Base-by-base conservation (phyloP, 495 filamentous ascomycete genomes). In the Trichoderma orchidacearum region DNA sequence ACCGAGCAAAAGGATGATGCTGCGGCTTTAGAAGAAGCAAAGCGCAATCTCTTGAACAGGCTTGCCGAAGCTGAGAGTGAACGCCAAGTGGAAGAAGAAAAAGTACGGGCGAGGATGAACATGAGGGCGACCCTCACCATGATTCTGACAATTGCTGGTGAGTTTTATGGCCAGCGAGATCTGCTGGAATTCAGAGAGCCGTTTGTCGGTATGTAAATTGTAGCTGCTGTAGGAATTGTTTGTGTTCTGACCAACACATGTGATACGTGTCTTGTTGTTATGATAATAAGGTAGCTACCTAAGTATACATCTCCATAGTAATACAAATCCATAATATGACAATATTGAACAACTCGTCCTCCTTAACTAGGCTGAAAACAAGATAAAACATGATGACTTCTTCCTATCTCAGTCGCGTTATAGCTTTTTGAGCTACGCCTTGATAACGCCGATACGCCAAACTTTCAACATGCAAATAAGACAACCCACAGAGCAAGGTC, bases 101-200 rank as follows among this genome's bases (percentile, higher is more conserved):
- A 30, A 69, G 70, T 59, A 9, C 58, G 66, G 12, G 58, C 64
- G 30, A 62, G 56, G 30, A 48, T 63, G 61, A 82, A 80, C 65
- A 74, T 77, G 58, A 69, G 72, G 54, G 75, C 72, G 21, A 85
- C 86, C 55, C 74, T 96, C 6, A 92, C 96, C 66, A 95, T 95
- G 87, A 87, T 96, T 57, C 75, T 98, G 54, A 91, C 87, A 0
- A 75, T 98, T 28, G 85, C 86, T 35, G 93, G 90, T 60, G 90
- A 96, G 69, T 82, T 86, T 62, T 98, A 86, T 68, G 90, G 93
- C 2, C 93, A 98, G 72, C 75, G 84, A 56, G 93, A 98, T 69
- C 70, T 98, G 31, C 71, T 97, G 51, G 80, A 83, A 62, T 83
- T 82, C 53, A 75, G 89, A 38, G 77, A 85, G 54, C 75, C 75